Conservation (phyloP, 768 basidiomycete genomes). For the Chalciporus pseudorubinellus region DNA sequence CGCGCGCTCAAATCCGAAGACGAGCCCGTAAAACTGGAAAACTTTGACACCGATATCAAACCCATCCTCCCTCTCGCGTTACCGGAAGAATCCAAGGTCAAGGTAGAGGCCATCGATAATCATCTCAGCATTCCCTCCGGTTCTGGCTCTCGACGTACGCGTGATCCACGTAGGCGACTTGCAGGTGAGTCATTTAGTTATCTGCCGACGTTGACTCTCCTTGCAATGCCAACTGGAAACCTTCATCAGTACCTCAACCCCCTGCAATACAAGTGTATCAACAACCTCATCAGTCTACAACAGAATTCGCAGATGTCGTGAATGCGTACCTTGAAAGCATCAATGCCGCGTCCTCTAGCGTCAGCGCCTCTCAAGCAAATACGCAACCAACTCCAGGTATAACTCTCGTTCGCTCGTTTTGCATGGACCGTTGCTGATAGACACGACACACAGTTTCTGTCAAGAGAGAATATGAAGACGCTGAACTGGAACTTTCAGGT, state of each 20-base stretch:
- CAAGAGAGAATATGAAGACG: conserved; percentile 19
- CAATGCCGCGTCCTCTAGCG: too few relatives aligned
- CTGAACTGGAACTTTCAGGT: background rate
- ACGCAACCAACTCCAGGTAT: background rate
- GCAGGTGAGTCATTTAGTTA: background rate
- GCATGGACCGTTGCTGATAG: background rate
- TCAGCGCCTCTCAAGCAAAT: too few relatives aligned
- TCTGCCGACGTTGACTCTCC: background rate
- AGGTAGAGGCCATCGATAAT: conserved; percentile 1
- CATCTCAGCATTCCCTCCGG: background rate
- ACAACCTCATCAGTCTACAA: background rate
- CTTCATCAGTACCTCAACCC: background rate
- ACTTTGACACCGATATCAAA: conserved; percentile 1
- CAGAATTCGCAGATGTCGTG: conserved; percentile 4
- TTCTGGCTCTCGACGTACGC: background rate
- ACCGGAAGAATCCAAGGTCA: conserved; percentile 1
- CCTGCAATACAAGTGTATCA: background rate
- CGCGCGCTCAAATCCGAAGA: conserved; percentile 1
- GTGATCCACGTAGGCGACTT: background rate
- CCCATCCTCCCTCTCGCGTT: background rate
- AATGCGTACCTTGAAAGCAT: background rate
- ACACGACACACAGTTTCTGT: background rate
- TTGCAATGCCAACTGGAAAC: background rate
- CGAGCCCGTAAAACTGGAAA: conserved; percentile 1
- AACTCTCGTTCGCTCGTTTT: background rate